These are phyloP conservation scores for Ophiostoma sp. DNA, from an alignment of 2,329 filamentous ascomycete genomes.

Conservation along the genomic window DNA sequence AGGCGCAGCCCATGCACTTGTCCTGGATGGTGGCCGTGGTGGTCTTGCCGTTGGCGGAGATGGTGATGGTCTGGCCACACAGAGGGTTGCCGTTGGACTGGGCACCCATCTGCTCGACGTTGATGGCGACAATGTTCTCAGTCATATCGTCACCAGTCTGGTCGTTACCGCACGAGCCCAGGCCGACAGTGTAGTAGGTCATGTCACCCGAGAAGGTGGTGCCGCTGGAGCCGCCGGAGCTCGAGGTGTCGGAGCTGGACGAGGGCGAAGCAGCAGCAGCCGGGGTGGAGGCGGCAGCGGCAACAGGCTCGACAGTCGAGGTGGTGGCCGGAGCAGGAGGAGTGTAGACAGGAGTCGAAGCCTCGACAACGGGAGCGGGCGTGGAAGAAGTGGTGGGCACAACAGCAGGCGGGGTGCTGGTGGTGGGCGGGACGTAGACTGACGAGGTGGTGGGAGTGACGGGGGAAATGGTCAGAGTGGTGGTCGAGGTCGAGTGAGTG, in stretches of 20 bases:
- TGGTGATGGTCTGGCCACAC: constrained; percentile 68
- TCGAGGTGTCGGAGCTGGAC: constrained; percentile 28
- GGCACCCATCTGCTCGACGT: constrained; percentile 61
- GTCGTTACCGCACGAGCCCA: constrained; percentile 67
- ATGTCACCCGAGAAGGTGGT: constrained; percentile 60
- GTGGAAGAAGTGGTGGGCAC: constrained; percentile 28
- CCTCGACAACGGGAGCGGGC: constrained; percentile 18
- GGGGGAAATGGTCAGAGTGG: neutral
- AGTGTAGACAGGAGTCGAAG: constrained; percentile 5
- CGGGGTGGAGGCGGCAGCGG: constrained; percentile 23
- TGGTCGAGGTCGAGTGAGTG: neutral
- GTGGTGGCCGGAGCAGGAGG: constrained; percentile 20
- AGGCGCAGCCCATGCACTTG: constrained; percentile 71
- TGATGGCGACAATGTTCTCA: constrained; percentile 69
- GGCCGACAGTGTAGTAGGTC: constrained; percentile 71
- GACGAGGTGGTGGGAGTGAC: neutral
- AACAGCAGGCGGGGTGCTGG: constrained; percentile 7
- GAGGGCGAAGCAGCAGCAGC: constrained; percentile 32
- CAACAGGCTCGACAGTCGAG: constrained; percentile 23
- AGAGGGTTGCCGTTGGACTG: constrained; percentile 67
- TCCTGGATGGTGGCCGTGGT: constrained; percentile 64
- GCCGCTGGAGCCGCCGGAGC: constrained; percentile 33
- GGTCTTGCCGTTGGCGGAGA: constrained; percentile 57
- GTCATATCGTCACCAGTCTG: constrained; percentile 56
- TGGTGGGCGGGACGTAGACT: constrained; percentile 10